Conservation (phyloP, 805 yeast species). For the Sugiyamaella smithiae region DNA sequence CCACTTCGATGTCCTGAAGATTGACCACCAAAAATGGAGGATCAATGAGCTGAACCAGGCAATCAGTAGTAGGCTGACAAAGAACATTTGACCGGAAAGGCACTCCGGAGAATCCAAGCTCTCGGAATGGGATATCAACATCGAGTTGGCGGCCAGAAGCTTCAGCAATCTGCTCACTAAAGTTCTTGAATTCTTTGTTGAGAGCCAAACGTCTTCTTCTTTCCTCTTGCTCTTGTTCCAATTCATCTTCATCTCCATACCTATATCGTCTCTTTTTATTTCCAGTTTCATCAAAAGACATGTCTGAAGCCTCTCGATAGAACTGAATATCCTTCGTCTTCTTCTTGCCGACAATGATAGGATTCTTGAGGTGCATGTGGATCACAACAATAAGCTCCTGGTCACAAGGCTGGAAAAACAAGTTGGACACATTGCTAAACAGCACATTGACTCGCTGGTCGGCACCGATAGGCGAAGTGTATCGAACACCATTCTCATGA, state of each 20-base stretch:
- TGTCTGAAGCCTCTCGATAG: slow-evolving; percentile 94
- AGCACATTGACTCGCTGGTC: slow-evolving; percentile 87
- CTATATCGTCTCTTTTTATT: slow-evolving; percentile 80
- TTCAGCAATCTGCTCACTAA: slow-evolving; percentile 88
- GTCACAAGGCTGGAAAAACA: slow-evolving; percentile 94
- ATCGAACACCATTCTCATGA: slow-evolving; percentile 94
- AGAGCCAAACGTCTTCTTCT: slow-evolving; percentile 85
- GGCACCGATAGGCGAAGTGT: slow-evolving; percentile 77
- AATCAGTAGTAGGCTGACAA: slow-evolving; percentile 96
- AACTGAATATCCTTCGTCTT: slow-evolving; percentile 95
- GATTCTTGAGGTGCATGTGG: slow-evolving; percentile 88
- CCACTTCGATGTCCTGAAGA: slow-evolving; percentile 87
- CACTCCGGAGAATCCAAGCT: slow-evolving; percentile 95
- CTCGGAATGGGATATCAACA: slow-evolving; percentile 92
- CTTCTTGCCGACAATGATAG: slow-evolving; percentile 92
- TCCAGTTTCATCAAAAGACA: slow-evolving; percentile 96
- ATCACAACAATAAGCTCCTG: slow-evolving; percentile 90
- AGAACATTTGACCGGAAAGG: slow-evolving; percentile 92
- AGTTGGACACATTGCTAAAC: slow-evolving; percentile 86
- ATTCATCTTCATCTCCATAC: slow-evolving; percentile 97
- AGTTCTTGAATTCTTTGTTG: slow-evolving; percentile 86
- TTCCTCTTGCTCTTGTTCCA: slow-evolving; percentile 98
- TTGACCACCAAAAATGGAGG: slow-evolving; percentile 94
- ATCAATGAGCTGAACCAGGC: slow-evolving; percentile 89
- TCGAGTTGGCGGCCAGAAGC: slow-evolving; percentile 80